A percentile compares a stretch with the other conserved stretches of the same genome.
phyloP scores from a whole-genome alignment of 495 filamentous ascomycete genomes.

The Penicillium bialowiezense region DNA sequence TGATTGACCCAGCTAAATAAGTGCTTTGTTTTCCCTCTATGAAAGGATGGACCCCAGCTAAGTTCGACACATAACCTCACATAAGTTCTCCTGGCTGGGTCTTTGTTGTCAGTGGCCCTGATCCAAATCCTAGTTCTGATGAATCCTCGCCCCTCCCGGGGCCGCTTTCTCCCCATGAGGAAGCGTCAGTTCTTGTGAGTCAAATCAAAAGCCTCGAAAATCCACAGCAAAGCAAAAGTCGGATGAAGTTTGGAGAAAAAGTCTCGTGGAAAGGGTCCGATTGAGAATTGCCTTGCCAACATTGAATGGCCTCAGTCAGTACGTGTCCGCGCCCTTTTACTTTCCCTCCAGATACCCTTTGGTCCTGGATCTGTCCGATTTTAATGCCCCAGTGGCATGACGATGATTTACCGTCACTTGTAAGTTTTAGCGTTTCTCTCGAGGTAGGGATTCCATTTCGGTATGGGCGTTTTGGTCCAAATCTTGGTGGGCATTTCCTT shows the following conservation, averaged over 20 bases:
- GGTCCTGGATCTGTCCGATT: constrained; percentile 3
- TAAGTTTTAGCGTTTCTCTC: constrained; percentile 19
- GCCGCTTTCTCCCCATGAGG: background rate
- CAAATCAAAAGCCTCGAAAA: background rate
- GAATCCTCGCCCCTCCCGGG: constrained; percentile 9
- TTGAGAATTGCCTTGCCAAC: background rate
- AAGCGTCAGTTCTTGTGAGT: background rate
- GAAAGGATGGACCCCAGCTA: constrained; percentile 39
- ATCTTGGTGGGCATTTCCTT: background rate
- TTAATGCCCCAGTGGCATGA: constrained; percentile 2
- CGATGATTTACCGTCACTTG: constrained; percentile 14
- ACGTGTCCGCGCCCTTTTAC: constrained; percentile 14
- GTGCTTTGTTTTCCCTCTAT: background rate
- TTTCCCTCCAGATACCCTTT: background rate
- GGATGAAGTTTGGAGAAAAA: background rate
- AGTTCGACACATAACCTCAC: constrained; percentile 40
- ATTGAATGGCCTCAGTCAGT: constrained; percentile 13
- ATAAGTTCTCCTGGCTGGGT: constrained; percentile 23
- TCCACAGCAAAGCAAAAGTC: background rate
- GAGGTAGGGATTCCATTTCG: constrained; percentile 15
- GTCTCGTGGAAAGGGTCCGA: constrained; percentile 2
- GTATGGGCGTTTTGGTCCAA: background rate
- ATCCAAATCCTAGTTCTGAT: constrained; percentile 33
- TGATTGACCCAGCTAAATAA: constrained; percentile 37
- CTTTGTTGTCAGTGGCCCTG: constrained; percentile 30